Percentiles rank a stretch among this genome's conserved stretches.
Conservation (phyloP, 345 rosid species). For the Brassica juncea region DNA sequence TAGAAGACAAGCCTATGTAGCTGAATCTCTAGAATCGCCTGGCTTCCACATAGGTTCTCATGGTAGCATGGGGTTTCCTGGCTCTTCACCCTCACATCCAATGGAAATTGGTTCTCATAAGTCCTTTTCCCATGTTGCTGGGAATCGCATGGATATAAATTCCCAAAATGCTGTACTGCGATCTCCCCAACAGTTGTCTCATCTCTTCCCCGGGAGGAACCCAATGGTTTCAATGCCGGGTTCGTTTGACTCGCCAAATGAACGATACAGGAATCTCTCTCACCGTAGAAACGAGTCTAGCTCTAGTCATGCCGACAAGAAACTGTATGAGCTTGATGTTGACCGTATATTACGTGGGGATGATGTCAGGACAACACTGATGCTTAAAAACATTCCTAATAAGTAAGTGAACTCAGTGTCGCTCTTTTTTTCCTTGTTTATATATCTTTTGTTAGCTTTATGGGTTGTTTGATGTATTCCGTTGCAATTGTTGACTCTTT, state of each 20-base stretch:
- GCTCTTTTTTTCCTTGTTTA: conserved; percentile 8
- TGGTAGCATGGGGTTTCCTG: conserved; percentile 61
- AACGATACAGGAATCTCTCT: conserved; percentile 65
- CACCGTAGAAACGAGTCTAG: conserved; percentile 75
- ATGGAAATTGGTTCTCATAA: conserved; percentile 65
- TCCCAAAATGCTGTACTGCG: conserved; percentile 54
- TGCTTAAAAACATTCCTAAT: conserved; percentile 98
- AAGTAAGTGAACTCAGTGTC: conserved; percentile 53
- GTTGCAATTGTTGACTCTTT: not conserved
- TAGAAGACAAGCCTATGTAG: conserved; percentile 61
- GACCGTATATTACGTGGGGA: conserved; percentile 78
- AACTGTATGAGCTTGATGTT: conserved; percentile 83
- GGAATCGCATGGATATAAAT: conserved; percentile 60
- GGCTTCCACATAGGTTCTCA: conserved; percentile 76
- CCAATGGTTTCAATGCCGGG: conserved; percentile 62
- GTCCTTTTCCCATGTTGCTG: conserved; percentile 55
- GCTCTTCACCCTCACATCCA: conserved; percentile 68
- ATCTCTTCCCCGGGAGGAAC: conserved; percentile 67
- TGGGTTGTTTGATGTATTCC: conserved; percentile 2
- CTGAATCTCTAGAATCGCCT: conserved; percentile 75
- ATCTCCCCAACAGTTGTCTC: conserved; percentile 73
- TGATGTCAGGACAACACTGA: conserved; percentile 83
- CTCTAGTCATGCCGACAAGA: conserved; percentile 74
- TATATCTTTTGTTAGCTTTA: not conserved
- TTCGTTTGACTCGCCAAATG: conserved; percentile 72